Percentiles rank a stretch among this genome's conserved stretches.
These are phyloP conservation scores for Penicillium riverlandense DNA, from an alignment of 495 filamentous ascomycete genomes.

Conservation along the genomic window DNA sequence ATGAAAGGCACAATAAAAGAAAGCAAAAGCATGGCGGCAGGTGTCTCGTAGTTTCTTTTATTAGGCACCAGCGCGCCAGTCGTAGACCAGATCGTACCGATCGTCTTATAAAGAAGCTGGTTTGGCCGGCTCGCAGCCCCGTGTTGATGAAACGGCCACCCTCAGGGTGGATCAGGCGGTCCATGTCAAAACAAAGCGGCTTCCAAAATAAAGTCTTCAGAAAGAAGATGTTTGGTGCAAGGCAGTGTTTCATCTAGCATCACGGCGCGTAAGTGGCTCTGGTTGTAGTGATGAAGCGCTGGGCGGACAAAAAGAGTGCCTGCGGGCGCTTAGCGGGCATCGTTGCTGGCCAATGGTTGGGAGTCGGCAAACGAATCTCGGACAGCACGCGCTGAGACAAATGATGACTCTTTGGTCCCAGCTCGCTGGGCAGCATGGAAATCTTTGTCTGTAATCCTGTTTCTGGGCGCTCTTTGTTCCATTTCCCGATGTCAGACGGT, in stretches of 20 bases:
- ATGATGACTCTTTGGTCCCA: too few species aligned
- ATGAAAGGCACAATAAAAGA: too few species aligned
- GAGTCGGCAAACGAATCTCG: neutral
- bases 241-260: constrained; percentile 13
- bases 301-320: constrained; percentile 3
- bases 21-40: too few species aligned
- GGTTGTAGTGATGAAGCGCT: constrained; percentile 4
- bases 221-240: constrained; percentile 1
- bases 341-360: constrained; percentile 10
- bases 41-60: too few species aligned
- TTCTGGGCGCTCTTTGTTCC: too few species aligned
- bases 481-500: too few species aligned
- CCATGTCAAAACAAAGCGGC: constrained; percentile 11
- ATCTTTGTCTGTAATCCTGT: too few species aligned
- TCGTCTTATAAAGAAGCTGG: constrained; percentile 8
- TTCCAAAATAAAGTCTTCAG: constrained; percentile 11
- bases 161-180: constrained; percentile 5
- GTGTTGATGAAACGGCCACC: constrained; percentile 3
- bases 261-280: constrained; percentile 7
- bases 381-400: neutral
- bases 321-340: constrained; percentile 17
- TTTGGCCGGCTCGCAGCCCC: constrained; percentile 6
- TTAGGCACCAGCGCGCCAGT: too few species aligned
- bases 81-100: neutral
- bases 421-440: too few species aligned